Evolutionary conservation across 2,329 filamentous ascomycete genomes (phyloP).

Genomic region (Colletotrichum tabaci): DNA sequence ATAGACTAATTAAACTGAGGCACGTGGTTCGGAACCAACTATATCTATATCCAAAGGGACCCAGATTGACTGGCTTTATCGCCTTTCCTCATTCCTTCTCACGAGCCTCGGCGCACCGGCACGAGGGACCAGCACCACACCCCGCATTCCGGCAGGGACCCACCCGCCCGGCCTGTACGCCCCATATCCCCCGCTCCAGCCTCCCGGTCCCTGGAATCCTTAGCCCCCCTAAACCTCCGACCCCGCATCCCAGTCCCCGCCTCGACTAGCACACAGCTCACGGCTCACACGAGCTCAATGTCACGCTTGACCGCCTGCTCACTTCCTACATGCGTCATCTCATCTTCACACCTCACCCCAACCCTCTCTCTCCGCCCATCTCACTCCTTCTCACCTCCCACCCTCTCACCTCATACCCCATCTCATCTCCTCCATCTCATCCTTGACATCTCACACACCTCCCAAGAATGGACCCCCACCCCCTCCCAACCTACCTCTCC

Average conservation of each 20-base stretch:
- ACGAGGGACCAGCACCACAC: not conserved
- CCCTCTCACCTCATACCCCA: not conserved
- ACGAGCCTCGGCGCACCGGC: too few species aligned
- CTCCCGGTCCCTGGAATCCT: not conserved
- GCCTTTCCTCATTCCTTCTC: too few species aligned
- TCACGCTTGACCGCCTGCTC: not conserved
- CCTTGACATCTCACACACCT: not conserved
- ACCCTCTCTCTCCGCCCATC: not conserved
- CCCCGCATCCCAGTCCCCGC: not conserved
- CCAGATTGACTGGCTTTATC: too few species aligned
- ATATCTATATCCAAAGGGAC: too few species aligned
- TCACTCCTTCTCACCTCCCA: not conserved
- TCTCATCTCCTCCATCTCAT: not conserved
- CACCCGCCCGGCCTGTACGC: too few species aligned
- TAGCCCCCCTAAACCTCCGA: not conserved
- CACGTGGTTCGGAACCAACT: too few species aligned
- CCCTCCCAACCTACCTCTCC: conserved; percentile 27
- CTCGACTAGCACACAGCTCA: not conserved
- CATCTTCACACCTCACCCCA: not conserved
- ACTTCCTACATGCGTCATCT: not conserved
- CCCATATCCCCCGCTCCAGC: not conserved
- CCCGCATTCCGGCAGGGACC: not conserved
- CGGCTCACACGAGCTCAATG: not conserved
- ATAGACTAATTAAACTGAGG: too few species aligned
- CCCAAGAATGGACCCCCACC: not conserved